Evolutionary conservation across 345 rosid species (phyloP).

Genomic region (Citrus maxima): DNA sequence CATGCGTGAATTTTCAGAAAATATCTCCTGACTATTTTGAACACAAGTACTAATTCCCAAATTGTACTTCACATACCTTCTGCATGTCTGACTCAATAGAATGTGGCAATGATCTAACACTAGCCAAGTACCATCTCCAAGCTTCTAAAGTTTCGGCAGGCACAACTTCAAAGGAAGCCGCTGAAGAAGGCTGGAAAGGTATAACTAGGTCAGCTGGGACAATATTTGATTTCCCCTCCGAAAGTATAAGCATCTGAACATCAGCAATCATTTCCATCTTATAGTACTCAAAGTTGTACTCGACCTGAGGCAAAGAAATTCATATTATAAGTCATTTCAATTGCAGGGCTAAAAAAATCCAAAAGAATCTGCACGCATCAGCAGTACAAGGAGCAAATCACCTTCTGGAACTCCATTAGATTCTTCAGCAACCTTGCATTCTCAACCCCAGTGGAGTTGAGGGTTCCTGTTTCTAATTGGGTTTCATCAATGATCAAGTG

Average conservation of each 20-base stretch:
- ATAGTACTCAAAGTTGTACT: slow-evolving; percentile 80
- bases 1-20: background rate
- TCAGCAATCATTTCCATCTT: slow-evolving; percentile 88
- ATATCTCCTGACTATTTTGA: background rate
- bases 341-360: background rate
- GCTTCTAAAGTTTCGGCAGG: slow-evolving; percentile 47
- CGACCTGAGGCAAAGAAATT: slow-evolving; percentile 52
- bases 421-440: slow-evolving; percentile 67
- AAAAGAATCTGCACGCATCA: background rate
- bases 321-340: background rate
- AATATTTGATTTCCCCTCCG: slow-evolving; percentile 87
- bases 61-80: slow-evolving; percentile 42
- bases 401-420: slow-evolving; percentile 75
- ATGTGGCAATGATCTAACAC: slow-evolving; percentile 68
- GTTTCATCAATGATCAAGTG: slow-evolving; percentile 83
- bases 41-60: background rate
- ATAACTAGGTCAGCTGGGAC: slow-evolving; percentile 77
- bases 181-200: slow-evolving; percentile 69
- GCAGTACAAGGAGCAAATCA: slow-evolving; percentile 14
- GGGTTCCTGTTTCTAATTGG: slow-evolving; percentile 67
- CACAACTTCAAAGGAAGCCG: slow-evolving; percentile 32
- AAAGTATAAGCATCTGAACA: slow-evolving; percentile 67
- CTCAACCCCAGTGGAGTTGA: slow-evolving; percentile 73
- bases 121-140: slow-evolving; percentile 92
- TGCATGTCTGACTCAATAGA: slow-evolving; percentile 67